Evolutionary conservation across 106 monocot species (phyloP), one percentile per base, ranked within the genome.

Genomic region (Dioscorea alata): DNA sequence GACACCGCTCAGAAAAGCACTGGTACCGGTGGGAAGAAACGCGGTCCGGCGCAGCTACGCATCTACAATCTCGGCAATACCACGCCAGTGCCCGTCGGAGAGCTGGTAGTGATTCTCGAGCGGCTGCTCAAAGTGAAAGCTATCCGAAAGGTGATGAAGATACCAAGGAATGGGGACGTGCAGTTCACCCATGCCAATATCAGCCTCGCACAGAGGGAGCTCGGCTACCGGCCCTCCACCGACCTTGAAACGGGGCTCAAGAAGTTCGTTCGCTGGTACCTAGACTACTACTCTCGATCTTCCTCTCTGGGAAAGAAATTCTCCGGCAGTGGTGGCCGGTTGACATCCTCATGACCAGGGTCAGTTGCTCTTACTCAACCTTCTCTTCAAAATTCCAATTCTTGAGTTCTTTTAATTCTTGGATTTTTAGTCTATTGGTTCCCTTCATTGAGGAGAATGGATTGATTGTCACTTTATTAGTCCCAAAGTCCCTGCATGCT

Each of bases 81-180:
- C 5, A 52, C 68, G 12, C 68, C 68, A 8, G 53, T 68, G 24
- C 68, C 68, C 14, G 68, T 68, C 15, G 22, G 52, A 17, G 3
- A 68, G 9, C 68, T 68, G 1, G 68, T 68, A 4, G 68, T 1
- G 8, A 68, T 68, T 10, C 68, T 68, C 17, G 68, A 68, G 52
- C 22, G 68, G 53, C 54, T 68, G 68, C 68, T 68, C 8, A 54
- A 61, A 23, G 61, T 61, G 61, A 61, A 61, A 14, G 61, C 61
- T 14, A 61, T 19, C 57, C 57, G 57, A 16, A 58, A 19, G 57
- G 22, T 58, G 57, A 22, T 58, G 57, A 58, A 58, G 57, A 58
- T 58, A 17, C 57, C 57, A 17, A 58, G 57, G 57, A 58, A 58
- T 17, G 57, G 57, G 15, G 57, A 58, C 57, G 57, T 58, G 57